Evolutionary conservation across 2,329 filamentous ascomycete species (phyloP).

Genomic region (Cadophora sp.): DNA sequence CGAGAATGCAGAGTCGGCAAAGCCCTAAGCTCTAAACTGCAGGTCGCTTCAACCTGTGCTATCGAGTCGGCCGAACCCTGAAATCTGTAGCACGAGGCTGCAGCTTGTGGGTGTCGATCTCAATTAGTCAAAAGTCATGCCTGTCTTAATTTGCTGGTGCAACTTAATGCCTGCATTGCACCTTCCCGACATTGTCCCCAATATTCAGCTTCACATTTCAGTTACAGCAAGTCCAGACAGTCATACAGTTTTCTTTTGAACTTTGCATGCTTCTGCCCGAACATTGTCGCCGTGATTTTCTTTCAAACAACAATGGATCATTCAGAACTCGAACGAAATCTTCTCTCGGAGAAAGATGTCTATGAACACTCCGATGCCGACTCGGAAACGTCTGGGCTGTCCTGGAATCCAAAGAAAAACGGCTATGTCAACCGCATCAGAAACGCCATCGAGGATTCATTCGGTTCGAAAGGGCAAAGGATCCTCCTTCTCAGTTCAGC

Average conservation of each 20-base stretch:
- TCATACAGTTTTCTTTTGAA: neutral
- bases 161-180: neutral
- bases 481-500: neutral
- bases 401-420: neutral
- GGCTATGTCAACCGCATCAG: neutral
- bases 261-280: neutral
- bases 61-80: neutral
- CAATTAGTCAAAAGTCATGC: neutral
- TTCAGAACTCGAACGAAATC: neutral
- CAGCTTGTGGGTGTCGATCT: neutral
- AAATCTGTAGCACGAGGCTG: neutral
- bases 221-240: neutral
- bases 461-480: neutral
- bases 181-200: neutral
- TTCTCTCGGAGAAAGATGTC: neutral
- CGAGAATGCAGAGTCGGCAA: neutral
- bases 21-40: neutral
- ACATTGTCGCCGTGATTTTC: neutral
- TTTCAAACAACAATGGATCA: conserved; percentile 4
- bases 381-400: neutral
- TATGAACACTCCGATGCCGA: neutral
- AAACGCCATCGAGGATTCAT: neutral
- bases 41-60: neutral
- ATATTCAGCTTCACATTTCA: neutral
- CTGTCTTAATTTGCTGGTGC: neutral